phyloP scores from a whole-genome alignment of 306 rosid species.

The Cotoneaster glaucophyllus region DNA sequence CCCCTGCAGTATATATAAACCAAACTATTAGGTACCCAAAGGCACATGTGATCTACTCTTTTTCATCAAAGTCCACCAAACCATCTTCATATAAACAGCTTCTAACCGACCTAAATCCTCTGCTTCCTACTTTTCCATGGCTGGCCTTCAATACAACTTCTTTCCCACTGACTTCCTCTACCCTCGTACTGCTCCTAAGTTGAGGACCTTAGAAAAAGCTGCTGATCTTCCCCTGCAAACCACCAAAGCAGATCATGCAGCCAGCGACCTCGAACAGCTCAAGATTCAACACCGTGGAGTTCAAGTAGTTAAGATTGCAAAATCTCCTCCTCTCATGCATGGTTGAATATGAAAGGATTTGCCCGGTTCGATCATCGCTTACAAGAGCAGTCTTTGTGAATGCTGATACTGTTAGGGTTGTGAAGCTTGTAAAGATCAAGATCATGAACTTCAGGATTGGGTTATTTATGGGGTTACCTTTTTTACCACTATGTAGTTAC shows the following conservation, averaged over 20 bases:
- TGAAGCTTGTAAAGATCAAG: too few species aligned
- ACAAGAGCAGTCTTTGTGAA: too few species aligned
- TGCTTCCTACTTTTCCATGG: conserved; percentile 8
- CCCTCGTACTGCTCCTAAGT: conserved; percentile 7
- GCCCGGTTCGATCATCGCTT: too few species aligned
- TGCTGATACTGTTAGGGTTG: too few species aligned
- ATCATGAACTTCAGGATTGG: too few species aligned
- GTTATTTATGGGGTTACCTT: too few species aligned
- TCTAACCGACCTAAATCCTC: not conserved
- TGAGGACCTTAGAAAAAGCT: not conserved
- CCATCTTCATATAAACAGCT: not conserved
- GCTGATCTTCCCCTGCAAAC: not conserved
- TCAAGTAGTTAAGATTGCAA: not conserved
- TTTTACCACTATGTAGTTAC: too few species aligned
- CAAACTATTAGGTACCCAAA: not conserved
- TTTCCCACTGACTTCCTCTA: not conserved
- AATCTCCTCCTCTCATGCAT: conserved; percentile 2
- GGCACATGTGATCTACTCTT: not conserved
- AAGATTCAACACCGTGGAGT: not conserved
- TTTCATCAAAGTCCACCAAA: not conserved
- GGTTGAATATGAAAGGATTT: not conserved
- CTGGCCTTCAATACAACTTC: conserved; percentile 23
- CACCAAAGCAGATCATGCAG: not conserved
- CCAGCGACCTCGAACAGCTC: not conserved
- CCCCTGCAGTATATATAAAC: not conserved